phyloP scores from a whole-genome alignment of 169 alveolate species.

The Plasmodium fragile region DNA sequence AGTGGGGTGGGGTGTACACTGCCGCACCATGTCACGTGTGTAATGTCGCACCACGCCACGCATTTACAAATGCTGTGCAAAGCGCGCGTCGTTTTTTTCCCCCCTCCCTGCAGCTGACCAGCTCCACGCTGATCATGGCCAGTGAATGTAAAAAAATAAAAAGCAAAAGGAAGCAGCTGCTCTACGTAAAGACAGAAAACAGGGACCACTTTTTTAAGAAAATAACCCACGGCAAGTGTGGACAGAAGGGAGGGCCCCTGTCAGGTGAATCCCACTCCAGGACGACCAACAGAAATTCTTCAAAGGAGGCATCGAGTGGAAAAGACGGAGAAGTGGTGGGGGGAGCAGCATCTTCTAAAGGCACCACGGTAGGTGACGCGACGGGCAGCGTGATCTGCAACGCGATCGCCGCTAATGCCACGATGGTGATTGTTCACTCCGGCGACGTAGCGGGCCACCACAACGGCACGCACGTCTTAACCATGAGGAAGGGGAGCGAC shows the following conservation, averaged over 20 bases:
- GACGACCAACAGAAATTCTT: background rate
- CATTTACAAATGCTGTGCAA: background rate
- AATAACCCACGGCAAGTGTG: background rate
- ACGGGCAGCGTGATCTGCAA: background rate
- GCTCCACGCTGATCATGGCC: slow-evolving; percentile 63
- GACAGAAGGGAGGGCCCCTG: background rate
- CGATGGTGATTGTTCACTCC: background rate
- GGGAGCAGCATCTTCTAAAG: background rate
- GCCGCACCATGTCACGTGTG: background rate
- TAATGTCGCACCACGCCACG: background rate
- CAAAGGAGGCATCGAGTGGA: background rate
- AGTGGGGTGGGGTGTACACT: background rate
- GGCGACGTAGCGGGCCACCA: background rate
- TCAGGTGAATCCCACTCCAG: background rate
- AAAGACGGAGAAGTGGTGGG: background rate
- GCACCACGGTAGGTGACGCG: background rate
- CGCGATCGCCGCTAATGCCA: too few relatives aligned
- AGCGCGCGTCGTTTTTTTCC: background rate
- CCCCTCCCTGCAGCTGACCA: slow-evolving; percentile 26
- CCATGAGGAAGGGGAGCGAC: background rate
- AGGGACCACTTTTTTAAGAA: slow-evolving; percentile 24
- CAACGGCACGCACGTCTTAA: background rate
- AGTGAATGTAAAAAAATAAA: slow-evolving; percentile 59
- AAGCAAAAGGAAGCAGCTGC: slow-evolving; percentile 65
- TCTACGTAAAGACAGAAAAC: slow-evolving; percentile 43